phyloP scores from a whole-genome alignment of 2,329 filamentous ascomycete genomes.

The Leptodontidium sp. region DNA sequence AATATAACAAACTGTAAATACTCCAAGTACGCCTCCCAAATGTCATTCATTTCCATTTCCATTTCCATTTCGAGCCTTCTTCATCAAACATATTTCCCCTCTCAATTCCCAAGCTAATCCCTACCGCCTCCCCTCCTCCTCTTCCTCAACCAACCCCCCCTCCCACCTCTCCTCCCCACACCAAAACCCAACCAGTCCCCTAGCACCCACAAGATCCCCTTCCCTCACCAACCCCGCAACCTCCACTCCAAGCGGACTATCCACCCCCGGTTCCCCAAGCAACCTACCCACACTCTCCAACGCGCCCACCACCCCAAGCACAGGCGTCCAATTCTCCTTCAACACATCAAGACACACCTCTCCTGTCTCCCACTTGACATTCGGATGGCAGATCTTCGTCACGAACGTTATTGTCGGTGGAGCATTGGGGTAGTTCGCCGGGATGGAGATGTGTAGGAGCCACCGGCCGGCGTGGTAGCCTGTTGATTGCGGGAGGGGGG shows the following conservation, averaged over 20 bases:
- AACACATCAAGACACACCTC: slow-evolving; percentile 95
- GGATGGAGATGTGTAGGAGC: slow-evolving; percentile 81
- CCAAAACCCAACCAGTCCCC: slow-evolving; percentile 77
- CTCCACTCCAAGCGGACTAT: slow-evolving; percentile 82
- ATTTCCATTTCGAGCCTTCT: too few species aligned
- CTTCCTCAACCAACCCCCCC: slow-evolving; percentile 45
- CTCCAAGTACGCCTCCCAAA: too few species aligned
- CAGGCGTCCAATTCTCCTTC: slow-evolving; percentile 80
- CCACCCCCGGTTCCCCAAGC: slow-evolving; percentile 71
- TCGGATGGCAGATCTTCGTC: slow-evolving; percentile 88
- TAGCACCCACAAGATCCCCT: slow-evolving; percentile 73
- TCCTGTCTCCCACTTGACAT: slow-evolving; percentile 76
- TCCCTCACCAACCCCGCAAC: slow-evolving; percentile 71
- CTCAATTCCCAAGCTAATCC: too few species aligned
- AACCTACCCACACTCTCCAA: slow-evolving; percentile 77
- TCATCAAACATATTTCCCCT: too few species aligned
- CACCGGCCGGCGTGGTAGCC: slow-evolving; percentile 70
- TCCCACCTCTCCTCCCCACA: slow-evolving; percentile 62
- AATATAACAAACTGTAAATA: too few species aligned
- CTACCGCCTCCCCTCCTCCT: slow-evolving; percentile 1
- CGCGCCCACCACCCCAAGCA: slow-evolving; percentile 81
- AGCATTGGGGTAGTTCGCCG: slow-evolving; percentile 77
- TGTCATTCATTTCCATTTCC: too few species aligned
- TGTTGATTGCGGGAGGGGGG: slow-evolving; percentile 31
- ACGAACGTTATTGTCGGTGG: slow-evolving; percentile 82